Percentiles rank a stretch among this genome's conserved stretches.
Conservation (phyloP, 2,329 filamentous ascomycete species). For the Cladophialophora immunda region DNA sequence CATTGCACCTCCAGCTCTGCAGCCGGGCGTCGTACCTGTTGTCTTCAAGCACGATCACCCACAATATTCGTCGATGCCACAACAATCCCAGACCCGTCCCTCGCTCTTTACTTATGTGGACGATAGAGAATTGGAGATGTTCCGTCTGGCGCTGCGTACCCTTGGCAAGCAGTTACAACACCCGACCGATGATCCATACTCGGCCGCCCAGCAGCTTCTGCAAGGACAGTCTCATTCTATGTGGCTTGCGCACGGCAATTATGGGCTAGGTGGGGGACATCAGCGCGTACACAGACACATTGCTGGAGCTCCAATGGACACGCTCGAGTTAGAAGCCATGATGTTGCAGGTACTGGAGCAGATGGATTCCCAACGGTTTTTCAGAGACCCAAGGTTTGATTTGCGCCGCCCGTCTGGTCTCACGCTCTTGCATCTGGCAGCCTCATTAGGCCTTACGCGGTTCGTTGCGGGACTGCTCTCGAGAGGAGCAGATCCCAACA, state of each 20-base stretch:
- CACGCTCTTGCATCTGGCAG: conserved; percentile 82
- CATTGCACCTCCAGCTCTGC: conserved; percentile 74
- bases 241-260: conserved; percentile 42
- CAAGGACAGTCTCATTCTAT: conserved; percentile 39
- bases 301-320: conserved; percentile 51
- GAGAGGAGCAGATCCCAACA: conserved; percentile 78
- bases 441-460: conserved; percentile 75
- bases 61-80: conserved; percentile 56
- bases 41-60: conserved; percentile 68
- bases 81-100: conserved; percentile 54
- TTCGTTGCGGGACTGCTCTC: conserved; percentile 80
- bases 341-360: conserved; percentile 79
- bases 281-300: conserved; percentile 56
- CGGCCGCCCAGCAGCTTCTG: conserved; percentile 56
- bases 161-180: conserved; percentile 57
- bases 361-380: conserved; percentile 64
- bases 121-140: conserved; percentile 58
- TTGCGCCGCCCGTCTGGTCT: conserved; percentile 72
- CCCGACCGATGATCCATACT: conserved; percentile 59
- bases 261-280: conserved; percentile 54
- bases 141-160: conserved; percentile 54
- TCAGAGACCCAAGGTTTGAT: conserved; percentile 68
- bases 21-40: conserved; percentile 74
- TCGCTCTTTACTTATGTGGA: conserved; percentile 74
- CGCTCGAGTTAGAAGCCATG: conserved; percentile 68